phyloP scores from a whole-genome alignment of 2,329 filamentous ascomycete species.

The Apiospora pterosperma region DNA sequence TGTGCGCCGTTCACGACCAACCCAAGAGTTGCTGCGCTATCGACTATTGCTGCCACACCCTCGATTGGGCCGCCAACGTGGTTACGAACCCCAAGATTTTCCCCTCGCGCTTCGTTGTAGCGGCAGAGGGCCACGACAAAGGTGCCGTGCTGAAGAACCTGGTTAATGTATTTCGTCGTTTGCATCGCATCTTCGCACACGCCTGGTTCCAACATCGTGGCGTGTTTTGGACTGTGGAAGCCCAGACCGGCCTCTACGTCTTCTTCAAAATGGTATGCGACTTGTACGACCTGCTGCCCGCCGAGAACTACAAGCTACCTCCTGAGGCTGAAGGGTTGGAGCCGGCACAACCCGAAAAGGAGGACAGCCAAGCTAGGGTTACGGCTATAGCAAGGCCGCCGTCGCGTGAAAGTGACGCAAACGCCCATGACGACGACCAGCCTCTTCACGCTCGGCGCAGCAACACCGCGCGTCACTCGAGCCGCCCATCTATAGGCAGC shows the following conservation, averaged over 20 bases:
- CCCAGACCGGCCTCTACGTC: conserved; percentile 85
- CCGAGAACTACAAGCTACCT: conserved; percentile 94
- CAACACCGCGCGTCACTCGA: conserved; percentile 79
- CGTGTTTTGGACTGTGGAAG: conserved; percentile 93
- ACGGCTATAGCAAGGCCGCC: conserved; percentile 29
- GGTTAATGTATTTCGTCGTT: conserved; percentile 88
- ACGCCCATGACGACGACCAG: conserved; percentile 44
- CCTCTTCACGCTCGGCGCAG: conserved; percentile 51
- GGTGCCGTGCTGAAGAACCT: conserved; percentile 73
- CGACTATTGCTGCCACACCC: conserved; percentile 97
- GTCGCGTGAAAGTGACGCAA: conserved; percentile 21
- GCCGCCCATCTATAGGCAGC: conserved; percentile 75
- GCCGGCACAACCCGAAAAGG: conserved; percentile 36
- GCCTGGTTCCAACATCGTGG: conserved; percentile 97
- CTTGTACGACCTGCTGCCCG: conserved; percentile 80
- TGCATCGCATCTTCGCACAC: conserved; percentile 96
- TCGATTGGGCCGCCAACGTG: conserved; percentile 95
- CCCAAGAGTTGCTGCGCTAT: conserved; percentile 97
- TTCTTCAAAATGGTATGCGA: conserved; percentile 98
- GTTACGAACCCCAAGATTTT: conserved; percentile 95
- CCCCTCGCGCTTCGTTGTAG: conserved; percentile 70
- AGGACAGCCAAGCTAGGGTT: conserved; percentile 35
- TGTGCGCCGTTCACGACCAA: conserved; percentile 95
- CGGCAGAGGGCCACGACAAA: conserved; percentile 52
- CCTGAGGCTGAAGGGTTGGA: conserved; percentile 87